Base-by-base conservation (phyloP, 495 filamentous ascomycete genomes). In the Neurospora sp. region DNA sequence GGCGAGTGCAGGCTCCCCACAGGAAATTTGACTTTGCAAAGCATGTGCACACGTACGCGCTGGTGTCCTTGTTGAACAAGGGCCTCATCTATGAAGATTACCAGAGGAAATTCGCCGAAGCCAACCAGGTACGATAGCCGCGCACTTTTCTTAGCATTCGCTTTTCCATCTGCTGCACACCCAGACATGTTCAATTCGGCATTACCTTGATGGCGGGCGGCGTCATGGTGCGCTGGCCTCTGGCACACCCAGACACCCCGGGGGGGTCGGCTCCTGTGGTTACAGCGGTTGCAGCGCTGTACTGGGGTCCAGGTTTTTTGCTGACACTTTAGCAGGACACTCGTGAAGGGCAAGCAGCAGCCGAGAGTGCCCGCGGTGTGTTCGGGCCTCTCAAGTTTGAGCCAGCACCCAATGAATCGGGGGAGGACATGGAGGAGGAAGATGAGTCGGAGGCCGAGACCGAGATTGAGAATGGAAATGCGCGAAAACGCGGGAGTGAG, bases 1-100 rank as follows among this genome's bases (percentile, higher is more conserved):
- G 92, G 92, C 80, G 86, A 77, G 85, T 90, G 79, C 83, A 84
- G 75, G 86, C 91, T 78, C 92, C 92, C 71, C 89, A 94, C 78
- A 86, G 83, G 81, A 78, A 86, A 47, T 87, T 95, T 73, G 88
- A 90, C 53, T 94, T 93, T 82, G 91, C 92, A 81, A 88, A 85
- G 70, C 88, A 92, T 82, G 91, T 94, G 80, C 88, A 89, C 79
- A 88, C 86, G 69, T 91, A 93, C 84, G 90, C 92, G 70, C 83
- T 95, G 78, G 90, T 94, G 38, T 86, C 87, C 72, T 82, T 94
- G 71, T 83, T 95, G 73, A 92, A 94, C 79, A 92, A 92, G 83
- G 92, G 92, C 73, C 84, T 95, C 42, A 85, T 91, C 77, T 93
- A 91, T 81, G 85, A 92, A 80, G 82, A 82, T 40, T 80, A 80